These are phyloP conservation scores for Xylaria nigripes DNA, from an alignment of 495 filamentous ascomycete genomes.

Conservation along the genomic window DNA sequence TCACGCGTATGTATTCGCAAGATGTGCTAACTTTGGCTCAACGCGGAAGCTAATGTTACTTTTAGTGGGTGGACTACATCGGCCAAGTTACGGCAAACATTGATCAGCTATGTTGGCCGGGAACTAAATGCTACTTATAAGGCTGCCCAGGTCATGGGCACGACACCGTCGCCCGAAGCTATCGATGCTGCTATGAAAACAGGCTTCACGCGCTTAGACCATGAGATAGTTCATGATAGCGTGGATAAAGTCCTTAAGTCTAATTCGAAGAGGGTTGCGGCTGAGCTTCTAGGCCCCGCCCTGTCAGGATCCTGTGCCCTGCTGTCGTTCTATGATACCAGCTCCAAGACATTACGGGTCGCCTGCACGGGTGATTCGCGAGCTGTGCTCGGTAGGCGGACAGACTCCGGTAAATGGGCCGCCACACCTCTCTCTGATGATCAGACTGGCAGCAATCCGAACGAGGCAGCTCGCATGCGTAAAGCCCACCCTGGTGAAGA, in stretches of 20 bases:
- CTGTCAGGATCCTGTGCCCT: slow-evolving; percentile 93
- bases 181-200: slow-evolving; percentile 89
- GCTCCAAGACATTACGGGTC: slow-evolving; percentile 72
- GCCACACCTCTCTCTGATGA: slow-evolving; percentile 84
- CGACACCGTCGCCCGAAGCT: slow-evolving; percentile 59
- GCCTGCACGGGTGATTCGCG: slow-evolving; percentile 93
- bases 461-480: slow-evolving; percentile 72
- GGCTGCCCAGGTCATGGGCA: slow-evolving; percentile 46
- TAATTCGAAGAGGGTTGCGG: slow-evolving; percentile 78
- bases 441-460: slow-evolving; percentile 79
- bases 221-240: slow-evolving; percentile 87
- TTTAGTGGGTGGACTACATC: slow-evolving; percentile 92
- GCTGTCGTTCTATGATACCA: slow-evolving; percentile 90
- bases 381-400: slow-evolving; percentile 79
- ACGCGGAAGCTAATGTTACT: slow-evolving; percentile 16
- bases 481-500: slow-evolving; percentile 82
- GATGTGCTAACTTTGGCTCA: neutral
- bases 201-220: slow-evolving; percentile 78
- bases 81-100: slow-evolving; percentile 83
- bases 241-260: slow-evolving; percentile 79
- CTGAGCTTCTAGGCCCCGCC: slow-evolving; percentile 85
- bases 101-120: slow-evolving; percentile 85
- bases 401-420: slow-evolving; percentile 77
- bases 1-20: slow-evolving; percentile 58
- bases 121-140: slow-evolving; percentile 94